Conservation (phyloP, 1,284 basidiomycete genomes). For the Ganoderma lingzhi region DNA sequence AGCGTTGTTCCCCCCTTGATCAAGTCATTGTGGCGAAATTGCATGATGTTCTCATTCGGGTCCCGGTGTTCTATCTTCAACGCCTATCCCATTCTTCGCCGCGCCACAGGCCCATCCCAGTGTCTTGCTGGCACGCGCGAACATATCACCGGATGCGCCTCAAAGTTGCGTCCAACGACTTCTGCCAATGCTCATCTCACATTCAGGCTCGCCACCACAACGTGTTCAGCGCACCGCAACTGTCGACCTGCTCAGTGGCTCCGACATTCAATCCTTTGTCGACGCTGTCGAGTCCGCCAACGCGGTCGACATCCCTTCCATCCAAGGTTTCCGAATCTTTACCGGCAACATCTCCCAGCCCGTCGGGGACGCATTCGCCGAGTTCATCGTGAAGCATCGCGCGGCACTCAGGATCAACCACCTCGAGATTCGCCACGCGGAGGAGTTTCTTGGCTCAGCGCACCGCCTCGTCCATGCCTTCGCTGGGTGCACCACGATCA, state of each 20-base stretch:
- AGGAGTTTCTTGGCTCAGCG: neutral
- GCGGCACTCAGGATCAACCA: neutral
- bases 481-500: neutral
- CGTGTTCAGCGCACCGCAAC: neutral
- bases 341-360: neutral
- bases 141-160: neutral
- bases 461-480: neutral
- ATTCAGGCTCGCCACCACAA: neutral
- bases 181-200: neutral
- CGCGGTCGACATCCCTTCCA: neutral
- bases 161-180: neutral
- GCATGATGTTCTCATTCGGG: neutral
- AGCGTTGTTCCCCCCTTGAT: neutral
- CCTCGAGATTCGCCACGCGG: neutral
- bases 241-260: neutral
- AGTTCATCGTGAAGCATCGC: neutral
- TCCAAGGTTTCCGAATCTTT: neutral
- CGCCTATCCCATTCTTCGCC: neutral
- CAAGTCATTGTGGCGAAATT: neutral
- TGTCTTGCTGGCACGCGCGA: neutral
- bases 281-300: neutral
- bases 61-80: neutral
- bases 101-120: neutral
- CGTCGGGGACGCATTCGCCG: neutral
- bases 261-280: neutral